Evolutionary conservation across 2,329 filamentous ascomycete species (phyloP), one percentile per base, ranked within the genome.

Genomic region (Calycina herbarum): DNA sequence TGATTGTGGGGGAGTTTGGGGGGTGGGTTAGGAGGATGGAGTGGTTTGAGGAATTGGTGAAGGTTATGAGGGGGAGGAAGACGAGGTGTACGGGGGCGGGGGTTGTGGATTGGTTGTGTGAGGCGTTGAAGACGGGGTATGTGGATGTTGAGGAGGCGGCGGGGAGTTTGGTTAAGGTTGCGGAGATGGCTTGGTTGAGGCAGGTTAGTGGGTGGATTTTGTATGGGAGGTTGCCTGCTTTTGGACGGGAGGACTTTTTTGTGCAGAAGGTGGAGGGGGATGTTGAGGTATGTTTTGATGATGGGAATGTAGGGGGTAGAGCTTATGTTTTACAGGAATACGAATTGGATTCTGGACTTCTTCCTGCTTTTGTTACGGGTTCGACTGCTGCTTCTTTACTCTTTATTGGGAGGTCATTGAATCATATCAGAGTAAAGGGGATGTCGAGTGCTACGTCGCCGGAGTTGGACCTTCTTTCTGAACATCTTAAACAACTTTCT

Each of bases 171-270:
- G 85, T 92, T n/a, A 85, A 82, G 15, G 82, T 92, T 27, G 94
- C 93, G 0, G 94, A 99, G 79, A 90, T 86, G 35, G 91, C 94
- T 8, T 99, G 95, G 95, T 81, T 98, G 74, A 91, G 93, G 76
- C 93, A 97, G 75, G 83, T 96, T 11, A 91, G 93, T 3, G 91
- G 91, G 31, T 99, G 94, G 94, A 84, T 98, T 8, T 79, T 98
- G 15, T 96, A 97, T 76, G 95, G 95, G 5, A 87, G 90, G 61
- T 79, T 97, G 65, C 94, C 94, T 0, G 85, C 84, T 15, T 89
- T 92, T 75, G 93, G 92, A 2, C 85, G 83, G 5, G 83, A 86
- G n/a, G 94, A 98, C 77, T 98, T 98, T 76, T 97, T 97, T 75
- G 86, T 98, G 38, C 84, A 85, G 35, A 71, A 68, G 42, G 74